Conservation (phyloP, 768 basidiomycete genomes). For the Suillus cothurnatus region DNA sequence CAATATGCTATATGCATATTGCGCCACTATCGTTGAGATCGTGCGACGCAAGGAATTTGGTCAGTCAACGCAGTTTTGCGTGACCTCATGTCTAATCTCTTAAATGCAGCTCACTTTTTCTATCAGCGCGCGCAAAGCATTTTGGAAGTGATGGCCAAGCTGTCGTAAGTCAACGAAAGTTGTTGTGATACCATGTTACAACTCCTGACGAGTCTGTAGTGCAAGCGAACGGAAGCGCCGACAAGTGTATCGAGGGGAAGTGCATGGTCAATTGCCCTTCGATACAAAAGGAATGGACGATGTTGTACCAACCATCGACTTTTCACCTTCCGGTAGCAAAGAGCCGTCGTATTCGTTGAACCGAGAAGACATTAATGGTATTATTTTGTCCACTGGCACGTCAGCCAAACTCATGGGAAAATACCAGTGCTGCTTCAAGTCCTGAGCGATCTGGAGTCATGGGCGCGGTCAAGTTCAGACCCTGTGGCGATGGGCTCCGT, state of each 20-base stretch:
- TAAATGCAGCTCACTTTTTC: slow-evolving; percentile 68
- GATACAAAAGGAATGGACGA: slow-evolving; percentile 82
- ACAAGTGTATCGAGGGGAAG: slow-evolving; percentile 81
- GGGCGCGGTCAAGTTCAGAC: slow-evolving; percentile 49
- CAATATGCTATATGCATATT: slow-evolving; percentile 89
- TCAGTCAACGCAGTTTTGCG: slow-evolving; percentile 35
- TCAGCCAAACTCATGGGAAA: slow-evolving; percentile 13
- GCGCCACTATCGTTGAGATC: slow-evolving; percentile 87
- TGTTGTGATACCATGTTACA: not conserved
- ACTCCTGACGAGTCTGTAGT: slow-evolving; percentile 37
- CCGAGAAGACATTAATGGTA: slow-evolving; percentile 72
- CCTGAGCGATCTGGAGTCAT: slow-evolving; percentile 66
- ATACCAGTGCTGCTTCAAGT: slow-evolving; percentile 58
- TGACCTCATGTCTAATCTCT: slow-evolving; percentile 7
- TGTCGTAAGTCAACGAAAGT: slow-evolving; percentile 59
- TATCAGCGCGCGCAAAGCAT: slow-evolving; percentile 79
- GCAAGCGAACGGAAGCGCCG: slow-evolving; percentile 81
- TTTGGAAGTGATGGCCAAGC: slow-evolving; percentile 83
- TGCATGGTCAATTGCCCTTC: slow-evolving; percentile 87
- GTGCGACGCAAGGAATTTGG: slow-evolving; percentile 90
- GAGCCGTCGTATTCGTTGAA: slow-evolving; percentile 71
- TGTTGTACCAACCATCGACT: slow-evolving; percentile 76
- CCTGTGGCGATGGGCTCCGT: slow-evolving; percentile 55
- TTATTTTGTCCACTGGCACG: slow-evolving; percentile 18
- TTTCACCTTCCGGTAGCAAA: slow-evolving; percentile 66